These are phyloP conservation scores for Aureobasidium sp. DNA, from an alignment of 2,329 filamentous ascomycete genomes.

Conservation along the genomic window DNA sequence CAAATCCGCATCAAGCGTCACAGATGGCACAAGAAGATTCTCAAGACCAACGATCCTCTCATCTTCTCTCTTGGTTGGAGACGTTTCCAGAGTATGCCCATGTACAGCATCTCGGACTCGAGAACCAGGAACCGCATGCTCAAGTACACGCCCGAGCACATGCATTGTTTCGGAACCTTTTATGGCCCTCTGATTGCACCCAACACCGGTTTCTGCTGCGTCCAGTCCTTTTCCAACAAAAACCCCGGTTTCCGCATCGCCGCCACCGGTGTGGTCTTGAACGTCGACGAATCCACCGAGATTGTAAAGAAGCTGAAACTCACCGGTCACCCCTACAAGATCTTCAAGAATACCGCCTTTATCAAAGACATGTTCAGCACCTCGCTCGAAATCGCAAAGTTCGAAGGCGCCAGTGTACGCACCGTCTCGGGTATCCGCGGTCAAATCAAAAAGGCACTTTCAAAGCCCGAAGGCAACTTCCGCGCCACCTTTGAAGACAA, in stretches of 20 bases:
- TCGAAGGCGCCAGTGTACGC: slow-evolving; percentile 90
- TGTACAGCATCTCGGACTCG: slow-evolving; percentile 93
- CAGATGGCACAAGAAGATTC: slow-evolving; percentile 97
- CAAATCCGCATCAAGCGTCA: slow-evolving; percentile 96
- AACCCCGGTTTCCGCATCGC: slow-evolving; percentile 89
- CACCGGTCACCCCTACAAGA: slow-evolving; percentile 88
- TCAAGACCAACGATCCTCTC: slow-evolving; percentile 95
- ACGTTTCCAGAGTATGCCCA: slow-evolving; percentile 82
- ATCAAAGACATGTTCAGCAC: slow-evolving; percentile 98
- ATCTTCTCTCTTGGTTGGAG: slow-evolving; percentile 97
- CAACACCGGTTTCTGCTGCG: slow-evolving; percentile 90
- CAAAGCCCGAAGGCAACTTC: slow-evolving; percentile 91
- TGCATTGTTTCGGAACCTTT: slow-evolving; percentile 96
- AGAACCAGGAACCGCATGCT: slow-evolving; percentile 93
- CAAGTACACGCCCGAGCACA: slow-evolving; percentile 98
- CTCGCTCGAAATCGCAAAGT: slow-evolving; percentile 91
- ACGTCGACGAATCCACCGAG: slow-evolving; percentile 89
- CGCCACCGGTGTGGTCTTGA: slow-evolving; percentile 86
- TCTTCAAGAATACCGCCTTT: slow-evolving; percentile 98
- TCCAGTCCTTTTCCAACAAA: slow-evolving; percentile 77
- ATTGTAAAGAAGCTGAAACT: slow-evolving; percentile 99
- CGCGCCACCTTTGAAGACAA: slow-evolving; percentile 98
- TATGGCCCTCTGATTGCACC: slow-evolving; percentile 92
- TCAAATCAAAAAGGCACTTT: slow-evolving; percentile 92
- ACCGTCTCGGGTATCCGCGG: slow-evolving; percentile 93